Conservation (phyloP, 768 basidiomycete genomes). For the Pseudohyphozyma bogoriensis region DNA sequence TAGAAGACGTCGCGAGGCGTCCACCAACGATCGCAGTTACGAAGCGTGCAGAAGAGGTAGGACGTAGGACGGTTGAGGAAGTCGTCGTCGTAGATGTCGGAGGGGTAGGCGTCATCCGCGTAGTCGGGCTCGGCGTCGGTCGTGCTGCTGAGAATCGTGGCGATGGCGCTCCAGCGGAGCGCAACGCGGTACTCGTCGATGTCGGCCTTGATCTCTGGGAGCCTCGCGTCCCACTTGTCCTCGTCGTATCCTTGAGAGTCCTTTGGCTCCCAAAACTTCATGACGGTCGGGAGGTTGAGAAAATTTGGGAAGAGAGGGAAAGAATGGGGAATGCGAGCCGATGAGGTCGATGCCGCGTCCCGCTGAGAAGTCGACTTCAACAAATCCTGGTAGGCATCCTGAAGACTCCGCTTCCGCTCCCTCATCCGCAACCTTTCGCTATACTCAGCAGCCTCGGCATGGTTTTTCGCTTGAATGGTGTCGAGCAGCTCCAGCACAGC, state of each 20-base stretch:
- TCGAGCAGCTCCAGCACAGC: not conserved
- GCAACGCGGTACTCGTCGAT: not conserved
- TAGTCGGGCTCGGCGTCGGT: not conserved
- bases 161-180: not conserved
- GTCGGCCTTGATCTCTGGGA: not conserved
- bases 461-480: not conserved
- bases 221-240: not conserved
- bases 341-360: too few species aligned
- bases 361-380: too few species aligned
- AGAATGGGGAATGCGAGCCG: not conserved
- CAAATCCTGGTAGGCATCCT: not conserved
- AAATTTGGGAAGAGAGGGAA: conserved; percentile 21
- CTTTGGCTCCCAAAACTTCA: conserved; percentile 1
- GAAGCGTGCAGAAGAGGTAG: not conserved
- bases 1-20: conserved; percentile 3
- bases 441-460: accelerated
- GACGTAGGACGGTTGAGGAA: not conserved
- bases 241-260: not conserved
- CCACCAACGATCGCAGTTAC: not conserved
- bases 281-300: conserved; percentile 3
- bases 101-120: not conserved
- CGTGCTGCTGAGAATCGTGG: not conserved
- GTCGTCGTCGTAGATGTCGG: not conserved
- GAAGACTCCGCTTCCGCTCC: conserved; percentile 2
- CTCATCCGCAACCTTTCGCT: too few species aligned